Evolutionary conservation across 768 basidiomycete species (phyloP).

Genomic region (Hericium rajendrae): DNA sequence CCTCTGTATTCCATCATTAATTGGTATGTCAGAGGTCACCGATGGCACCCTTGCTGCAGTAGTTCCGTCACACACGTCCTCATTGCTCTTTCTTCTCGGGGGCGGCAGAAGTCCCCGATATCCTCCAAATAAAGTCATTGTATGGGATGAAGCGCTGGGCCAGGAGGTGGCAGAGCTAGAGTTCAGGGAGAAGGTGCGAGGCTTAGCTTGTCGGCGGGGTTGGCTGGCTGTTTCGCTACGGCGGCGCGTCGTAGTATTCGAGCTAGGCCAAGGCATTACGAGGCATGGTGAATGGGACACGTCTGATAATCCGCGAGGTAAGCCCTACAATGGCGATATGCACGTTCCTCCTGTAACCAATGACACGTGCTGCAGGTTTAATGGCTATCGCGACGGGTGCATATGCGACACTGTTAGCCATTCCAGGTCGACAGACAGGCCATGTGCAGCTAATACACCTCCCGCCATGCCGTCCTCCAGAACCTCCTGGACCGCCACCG

Average conservation of each 20-base stretch:
- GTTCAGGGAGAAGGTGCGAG: slow-evolving; percentile 77
- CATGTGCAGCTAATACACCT: slow-evolving; percentile 85
- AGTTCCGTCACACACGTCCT: slow-evolving; percentile 72
- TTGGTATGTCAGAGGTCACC: slow-evolving; percentile 45
- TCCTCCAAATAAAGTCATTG: slow-evolving; percentile 83
- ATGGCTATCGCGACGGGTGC: slow-evolving; percentile 72
- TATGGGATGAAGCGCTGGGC: slow-evolving; percentile 79
- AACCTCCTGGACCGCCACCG: slow-evolving; percentile 45
- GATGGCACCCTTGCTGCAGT: slow-evolving; percentile 73
- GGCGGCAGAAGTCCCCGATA: slow-evolving; percentile 84
- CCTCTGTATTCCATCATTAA: slow-evolving; percentile 1
- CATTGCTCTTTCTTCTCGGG: slow-evolving; percentile 77
- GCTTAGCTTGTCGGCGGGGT: slow-evolving; percentile 69
- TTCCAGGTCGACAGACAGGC: slow-evolving; percentile 78
- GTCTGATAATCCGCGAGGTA: slow-evolving; percentile 77
- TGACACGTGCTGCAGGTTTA: slow-evolving; percentile 42
- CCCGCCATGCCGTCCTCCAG: slow-evolving; percentile 63
- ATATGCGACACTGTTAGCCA: slow-evolving; percentile 72
- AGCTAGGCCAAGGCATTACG: slow-evolving; percentile 51
- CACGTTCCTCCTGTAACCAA: not conserved
- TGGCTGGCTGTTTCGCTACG: slow-evolving; percentile 80
- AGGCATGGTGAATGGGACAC: slow-evolving; percentile 79
- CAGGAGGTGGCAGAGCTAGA: slow-evolving; percentile 81
- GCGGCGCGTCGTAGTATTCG: slow-evolving; percentile 70
- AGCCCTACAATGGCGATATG: slow-evolving; percentile 14